These are phyloP conservation scores for Paramyrothecium roridum DNA, from an alignment of 2,329 filamentous ascomycete species.

Conservation along the genomic window DNA sequence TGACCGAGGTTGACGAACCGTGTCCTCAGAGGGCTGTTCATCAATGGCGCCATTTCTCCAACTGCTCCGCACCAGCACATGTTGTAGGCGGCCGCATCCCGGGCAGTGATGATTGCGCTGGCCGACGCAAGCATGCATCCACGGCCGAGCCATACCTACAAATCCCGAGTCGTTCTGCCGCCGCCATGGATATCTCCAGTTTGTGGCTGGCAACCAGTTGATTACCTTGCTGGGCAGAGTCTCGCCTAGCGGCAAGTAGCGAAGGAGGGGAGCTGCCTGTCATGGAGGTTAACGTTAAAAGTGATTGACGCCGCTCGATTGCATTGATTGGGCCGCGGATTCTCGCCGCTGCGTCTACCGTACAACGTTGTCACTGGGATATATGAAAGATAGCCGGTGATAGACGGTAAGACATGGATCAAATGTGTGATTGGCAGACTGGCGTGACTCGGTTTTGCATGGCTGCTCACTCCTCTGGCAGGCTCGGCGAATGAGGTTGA, in stretches of 20 bases:
- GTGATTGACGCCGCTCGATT: neutral
- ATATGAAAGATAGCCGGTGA: neutral
- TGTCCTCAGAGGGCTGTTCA: neutral
- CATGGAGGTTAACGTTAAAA: neutral
- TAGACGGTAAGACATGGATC: neutral
- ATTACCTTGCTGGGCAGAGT: neutral
- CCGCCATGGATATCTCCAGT: neutral
- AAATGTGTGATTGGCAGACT: neutral
- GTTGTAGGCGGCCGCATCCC: too few relatives aligned
- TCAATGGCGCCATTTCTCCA: conserved; percentile 1
- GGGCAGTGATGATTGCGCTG: too few relatives aligned
- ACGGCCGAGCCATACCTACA: too few relatives aligned
- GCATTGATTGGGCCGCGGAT: neutral
- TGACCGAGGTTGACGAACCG: neutral
- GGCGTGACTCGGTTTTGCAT: neutral
- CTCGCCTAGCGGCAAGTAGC: neutral
- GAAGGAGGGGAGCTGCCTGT: neutral
- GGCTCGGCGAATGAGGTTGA: neutral
- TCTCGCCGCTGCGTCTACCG: neutral
- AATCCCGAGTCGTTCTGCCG: too few relatives aligned
- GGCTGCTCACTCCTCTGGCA: neutral
- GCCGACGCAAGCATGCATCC: too few relatives aligned
- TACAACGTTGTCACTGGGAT: neutral
- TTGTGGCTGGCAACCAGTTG: neutral
- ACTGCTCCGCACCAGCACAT: neutral